phyloP scores from a whole-genome alignment of 345 rosid species.

The Limnanthes douglasii region DNA sequence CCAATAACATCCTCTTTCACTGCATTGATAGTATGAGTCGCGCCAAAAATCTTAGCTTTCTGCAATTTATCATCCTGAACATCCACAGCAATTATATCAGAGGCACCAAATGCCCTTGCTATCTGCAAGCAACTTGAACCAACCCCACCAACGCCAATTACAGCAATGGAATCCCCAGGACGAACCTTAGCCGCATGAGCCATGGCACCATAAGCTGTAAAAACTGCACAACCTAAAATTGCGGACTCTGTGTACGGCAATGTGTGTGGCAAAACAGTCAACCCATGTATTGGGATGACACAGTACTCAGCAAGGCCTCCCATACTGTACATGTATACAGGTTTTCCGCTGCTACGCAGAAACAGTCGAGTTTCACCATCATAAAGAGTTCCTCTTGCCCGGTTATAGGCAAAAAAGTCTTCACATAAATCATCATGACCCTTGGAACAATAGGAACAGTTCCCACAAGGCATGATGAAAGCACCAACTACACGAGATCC shows the following conservation, averaged over 20 bases:
- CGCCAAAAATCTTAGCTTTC: slow-evolving; percentile 79
- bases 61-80: slow-evolving; percentile 69
- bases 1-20: slow-evolving; percentile 70
- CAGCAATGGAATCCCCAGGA: slow-evolving; percentile 87
- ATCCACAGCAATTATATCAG: slow-evolving; percentile 93
- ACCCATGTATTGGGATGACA: slow-evolving; percentile 59
- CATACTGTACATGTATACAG: slow-evolving; percentile 95
- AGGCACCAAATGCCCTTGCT: slow-evolving; percentile 95
- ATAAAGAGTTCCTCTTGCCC: slow-evolving; percentile 96
- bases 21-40: slow-evolving; percentile 74
- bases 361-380: slow-evolving; percentile 93
- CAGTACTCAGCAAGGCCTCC: slow-evolving; percentile 99
- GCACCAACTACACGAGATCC: slow-evolving; percentile 93
- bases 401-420: slow-evolving; percentile 85
- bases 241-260: slow-evolving; percentile 87
- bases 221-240: slow-evolving; percentile 90
- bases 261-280: slow-evolving; percentile 47
- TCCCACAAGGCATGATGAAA: slow-evolving; percentile 97
- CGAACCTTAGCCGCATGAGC: slow-evolving; percentile 86
- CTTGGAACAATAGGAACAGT: slow-evolving; percentile 77
- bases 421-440: slow-evolving; percentile 98
- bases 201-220: slow-evolving; percentile 99
- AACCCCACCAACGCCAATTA: slow-evolving; percentile 89
- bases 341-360: slow-evolving; percentile 61
- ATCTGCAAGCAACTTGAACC: slow-evolving; percentile 99